Base-by-base conservation (phyloP, 495 filamentous ascomycete species). In the Ascodesmis nigricans region DNA sequence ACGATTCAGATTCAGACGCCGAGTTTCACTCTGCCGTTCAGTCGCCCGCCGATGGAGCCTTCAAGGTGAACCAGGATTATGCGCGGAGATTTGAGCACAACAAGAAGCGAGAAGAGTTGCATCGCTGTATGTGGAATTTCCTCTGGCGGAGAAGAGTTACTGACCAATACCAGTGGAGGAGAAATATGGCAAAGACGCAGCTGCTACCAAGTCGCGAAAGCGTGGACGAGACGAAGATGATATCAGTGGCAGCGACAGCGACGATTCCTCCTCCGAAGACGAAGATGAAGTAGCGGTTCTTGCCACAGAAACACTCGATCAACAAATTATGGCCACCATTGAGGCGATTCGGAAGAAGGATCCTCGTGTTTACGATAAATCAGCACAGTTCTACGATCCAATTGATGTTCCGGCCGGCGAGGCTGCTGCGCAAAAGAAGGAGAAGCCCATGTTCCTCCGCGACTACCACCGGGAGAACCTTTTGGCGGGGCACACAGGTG, bases 401-500 rank as follows among this genome's bases (percentile, higher is more conserved):
- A 55, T 71, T 21, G 72, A 79, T 8, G 58, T 63, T 21, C 41
- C 52, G 3, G 42, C 27, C 19, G 56, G 63, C 15, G 46, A 41
- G 23, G 47, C 37, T 16, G 45, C 15, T 21, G 28, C 39, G 4
- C 37, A 29, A 11, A 73, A 71, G 54, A 67, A 73, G 44, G 68
- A 82, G 38, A 91, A 84, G 58, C 69, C 84, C 4, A 73, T 97
- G 61, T 79, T 70, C 36, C 61, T 97, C 33, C 67, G 64, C 41
- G 80, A 95, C 51, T 97, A 93, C 51, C 87, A 97, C 45, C 69
- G 80, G 29, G 67, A 77, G 53, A 84, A 84, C 38, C 62, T 92
- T 6, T 47, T 97, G 28, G 57, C 58, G n/a, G 73, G 65, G 25
- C 62, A 61, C 18, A 58, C 64, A 16, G 58, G 58, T 3, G 66